A percentile compares a stretch with the other conserved stretches of the same genome.
Conservation (phyloP, 2,329 filamentous ascomycete genomes). For the Ascochyta pisi region DNA sequence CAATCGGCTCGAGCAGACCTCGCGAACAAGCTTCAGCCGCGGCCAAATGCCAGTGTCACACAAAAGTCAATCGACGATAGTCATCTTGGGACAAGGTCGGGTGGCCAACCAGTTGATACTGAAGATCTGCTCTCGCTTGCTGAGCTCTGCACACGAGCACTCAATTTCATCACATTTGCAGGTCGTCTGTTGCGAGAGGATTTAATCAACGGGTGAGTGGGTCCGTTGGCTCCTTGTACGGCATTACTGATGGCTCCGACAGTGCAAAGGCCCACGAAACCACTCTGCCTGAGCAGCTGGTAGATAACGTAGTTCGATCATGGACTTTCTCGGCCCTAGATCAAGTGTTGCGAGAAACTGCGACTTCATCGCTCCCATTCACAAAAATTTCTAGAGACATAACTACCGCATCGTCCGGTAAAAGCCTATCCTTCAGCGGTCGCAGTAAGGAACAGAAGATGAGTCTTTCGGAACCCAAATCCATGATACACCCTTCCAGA, state of each 20-base stretch:
- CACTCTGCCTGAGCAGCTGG: slow-evolving; percentile 56
- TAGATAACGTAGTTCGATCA: slow-evolving; percentile 78
- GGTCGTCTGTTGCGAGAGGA: slow-evolving; percentile 82
- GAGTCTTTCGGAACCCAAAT: slow-evolving; percentile 71
- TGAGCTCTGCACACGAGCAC: slow-evolving; percentile 81
- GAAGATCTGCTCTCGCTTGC: slow-evolving; percentile 83
- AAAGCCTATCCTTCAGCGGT: slow-evolving; percentile 60
- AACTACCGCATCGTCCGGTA: slow-evolving; percentile 41
- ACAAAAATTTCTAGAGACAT: slow-evolving; percentile 49
- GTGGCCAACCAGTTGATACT: slow-evolving; percentile 57
- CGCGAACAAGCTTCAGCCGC: slow-evolving; percentile 45
- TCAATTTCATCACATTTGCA: slow-evolving; percentile 83
- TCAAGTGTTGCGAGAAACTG: slow-evolving; percentile 78
- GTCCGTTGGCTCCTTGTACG: background rate
- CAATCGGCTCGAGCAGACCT: slow-evolving; percentile 52
- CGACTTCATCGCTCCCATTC: slow-evolving; percentile 71
- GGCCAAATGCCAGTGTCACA: slow-evolving; percentile 29
- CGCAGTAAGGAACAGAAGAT: slow-evolving; percentile 65
- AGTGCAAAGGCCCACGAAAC: slow-evolving; percentile 43
- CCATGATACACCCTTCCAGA: slow-evolving; percentile 72
- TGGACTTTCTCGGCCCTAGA: slow-evolving; percentile 80
- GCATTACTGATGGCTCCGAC: slow-evolving; percentile 24
- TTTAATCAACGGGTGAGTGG: slow-evolving; percentile 66
- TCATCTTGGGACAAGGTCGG: slow-evolving; percentile 35
- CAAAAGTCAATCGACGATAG: slow-evolving; percentile 45